Base-by-base conservation (phyloP, 2,329 filamentous ascomycete genomes). In the Diaporthe sp. region DNA sequence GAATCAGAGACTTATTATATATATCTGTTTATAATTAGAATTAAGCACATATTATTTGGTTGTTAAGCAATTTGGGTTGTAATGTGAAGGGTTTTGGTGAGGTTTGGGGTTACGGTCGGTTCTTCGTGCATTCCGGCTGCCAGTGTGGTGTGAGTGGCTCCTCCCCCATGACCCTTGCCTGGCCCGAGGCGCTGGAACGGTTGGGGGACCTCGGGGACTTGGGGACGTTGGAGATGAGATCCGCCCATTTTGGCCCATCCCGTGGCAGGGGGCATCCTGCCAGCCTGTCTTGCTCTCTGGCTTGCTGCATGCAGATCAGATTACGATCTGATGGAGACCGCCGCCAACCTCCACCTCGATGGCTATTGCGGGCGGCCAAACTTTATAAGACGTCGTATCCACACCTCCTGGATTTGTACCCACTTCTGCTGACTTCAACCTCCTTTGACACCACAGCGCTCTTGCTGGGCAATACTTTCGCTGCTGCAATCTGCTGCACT, bases 291-390 rank as follows among this genome's bases (percentile, higher is more conserved):
- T 19, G 10, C 57, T 5, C 12, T 12, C 13, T 39, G 8, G 22
- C 57, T 13, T 68, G 46, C 62, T 25, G 62, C 46, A 68, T 28
- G 62, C 62, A 68, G 44, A 53, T 68, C 46, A 68, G 62, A 68
- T 53, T 34, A 51, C 44, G 9, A 49, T 37, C 42, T 28, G 62
- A 34, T 51, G 46, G 42, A n/a, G 22, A 51, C 59, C 59, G n/a
- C 53, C 22, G 19, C 12, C 61, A 31, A 53, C 31, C 28, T 53
- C 44, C 22, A 25, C 25, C 59, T 46, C 46, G 15, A 37, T 39
- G 28, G 44, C 44, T 68, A n/a, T 17, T 34, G 31, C 8, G 31
- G 31, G 31, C 28, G 10, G 22, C 22, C 34, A 39, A 53, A 68
- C 62, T 51, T 34, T 68, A 68, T 67, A 22, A n/a, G 61, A 25